These are phyloP conservation scores for Aspergillus heteromorphus DNA, from an alignment of 495 filamentous ascomycete genomes.

Conservation along the genomic window DNA sequence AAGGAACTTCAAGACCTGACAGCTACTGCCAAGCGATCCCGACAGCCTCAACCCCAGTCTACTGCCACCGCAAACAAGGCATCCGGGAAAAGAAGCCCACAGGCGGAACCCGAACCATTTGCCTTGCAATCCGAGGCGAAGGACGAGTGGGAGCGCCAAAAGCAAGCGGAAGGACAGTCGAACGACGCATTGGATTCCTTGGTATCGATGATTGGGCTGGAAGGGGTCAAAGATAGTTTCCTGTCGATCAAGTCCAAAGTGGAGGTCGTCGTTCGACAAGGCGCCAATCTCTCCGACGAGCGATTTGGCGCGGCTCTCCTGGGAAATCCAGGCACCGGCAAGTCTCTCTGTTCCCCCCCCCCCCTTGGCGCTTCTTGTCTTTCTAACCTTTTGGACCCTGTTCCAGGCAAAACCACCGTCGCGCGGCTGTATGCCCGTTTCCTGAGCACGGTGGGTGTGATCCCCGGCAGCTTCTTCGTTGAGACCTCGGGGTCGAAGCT, in stretches of 20 bases:
- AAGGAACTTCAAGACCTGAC: neutral
- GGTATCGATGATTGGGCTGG: conserved; percentile 69
- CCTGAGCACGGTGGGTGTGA: conserved; percentile 53
- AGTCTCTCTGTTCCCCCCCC: no score
- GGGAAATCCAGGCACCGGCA: conserved; percentile 72
- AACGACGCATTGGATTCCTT: conserved; percentile 57
- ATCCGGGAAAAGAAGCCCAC: neutral
- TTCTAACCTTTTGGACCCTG: neutral
- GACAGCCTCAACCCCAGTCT: neutral
- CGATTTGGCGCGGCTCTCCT: conserved; percentile 60
- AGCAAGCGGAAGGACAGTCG: conserved; percentile 39
- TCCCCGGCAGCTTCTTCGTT: conserved; percentile 47
- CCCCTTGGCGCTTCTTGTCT: no score
- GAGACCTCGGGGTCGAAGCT: conserved; percentile 69
- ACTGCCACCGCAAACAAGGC: neutral
- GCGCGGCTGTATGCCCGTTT: conserved; percentile 72
- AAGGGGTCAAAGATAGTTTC: conserved; percentile 60
- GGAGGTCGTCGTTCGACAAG: conserved; percentile 55
- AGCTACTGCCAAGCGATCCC: neutral
- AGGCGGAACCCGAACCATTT: conserved; percentile 42
- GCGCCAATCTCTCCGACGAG: conserved; percentile 49
- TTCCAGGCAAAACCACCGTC: conserved; percentile 68
- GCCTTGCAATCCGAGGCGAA: conserved; percentile 22
- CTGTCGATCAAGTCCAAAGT: conserved; percentile 63
- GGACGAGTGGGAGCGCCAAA: conserved; percentile 58